These are phyloP conservation scores for Nyssa sinensis DNA, from an alignment of 148 eudicot genomes.

Conservation along the genomic window DNA sequence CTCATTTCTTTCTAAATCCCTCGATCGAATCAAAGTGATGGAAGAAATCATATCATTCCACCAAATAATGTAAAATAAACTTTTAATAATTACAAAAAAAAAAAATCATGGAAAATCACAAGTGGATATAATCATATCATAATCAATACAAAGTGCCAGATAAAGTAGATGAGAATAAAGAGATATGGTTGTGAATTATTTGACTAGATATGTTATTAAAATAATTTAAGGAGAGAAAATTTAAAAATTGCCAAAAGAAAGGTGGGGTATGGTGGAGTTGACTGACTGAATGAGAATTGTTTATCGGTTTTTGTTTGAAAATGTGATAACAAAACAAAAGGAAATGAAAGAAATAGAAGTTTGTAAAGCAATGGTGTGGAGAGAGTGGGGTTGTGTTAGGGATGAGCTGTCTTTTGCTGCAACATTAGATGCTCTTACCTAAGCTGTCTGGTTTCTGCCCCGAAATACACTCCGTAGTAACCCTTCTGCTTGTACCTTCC, in stretches of 20 bases:
- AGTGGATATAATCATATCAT: too few species aligned
- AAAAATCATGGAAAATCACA: too few species aligned
- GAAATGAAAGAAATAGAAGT: neutral
- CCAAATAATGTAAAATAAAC: too few species aligned
- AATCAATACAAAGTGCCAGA: too few species aligned
- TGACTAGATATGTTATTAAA: too few species aligned
- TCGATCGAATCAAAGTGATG: too few species aligned
- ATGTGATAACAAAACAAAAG: neutral
- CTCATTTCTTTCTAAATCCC: too few species aligned
- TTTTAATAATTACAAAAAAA: too few species aligned
- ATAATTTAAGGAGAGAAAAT: too few species aligned
- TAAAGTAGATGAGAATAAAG: too few species aligned
- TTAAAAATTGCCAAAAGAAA: neutral
- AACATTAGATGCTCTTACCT: neutral
- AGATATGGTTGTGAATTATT: too few species aligned
- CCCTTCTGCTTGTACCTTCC: neutral
- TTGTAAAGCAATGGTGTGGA: neutral
- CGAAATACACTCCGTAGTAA: neutral
- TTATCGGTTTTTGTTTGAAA: neutral
- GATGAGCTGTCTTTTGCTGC: neutral
- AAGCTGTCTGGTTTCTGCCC: neutral
- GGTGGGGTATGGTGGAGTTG: neutral
- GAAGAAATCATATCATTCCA: too few species aligned
- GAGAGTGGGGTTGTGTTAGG: neutral
- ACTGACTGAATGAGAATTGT: neutral